Evolutionary conservation across 768 basidiomycete genomes (phyloP), one percentile per base, ranked within the genome.

Genomic region (Boletus eberwhitei): DNA sequence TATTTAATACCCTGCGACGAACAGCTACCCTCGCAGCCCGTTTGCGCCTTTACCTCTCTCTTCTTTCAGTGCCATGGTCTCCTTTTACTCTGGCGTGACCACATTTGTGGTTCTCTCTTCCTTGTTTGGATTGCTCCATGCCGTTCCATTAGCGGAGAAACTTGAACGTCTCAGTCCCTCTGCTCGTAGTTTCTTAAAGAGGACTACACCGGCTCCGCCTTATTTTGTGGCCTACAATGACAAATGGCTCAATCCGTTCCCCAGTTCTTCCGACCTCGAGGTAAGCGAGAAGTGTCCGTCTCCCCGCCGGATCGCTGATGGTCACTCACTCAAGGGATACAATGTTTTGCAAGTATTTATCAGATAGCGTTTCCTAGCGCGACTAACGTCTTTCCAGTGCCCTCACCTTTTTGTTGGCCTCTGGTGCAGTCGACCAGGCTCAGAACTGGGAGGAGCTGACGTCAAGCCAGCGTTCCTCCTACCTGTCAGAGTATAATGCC

Each of bases 401-500:
- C 4, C 61, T 81, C 0, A 73, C 79, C 0, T 81, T 82, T 67
- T 58, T 77, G 52, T 59, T 77, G 11, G 57, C 64, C 8, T 64
- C 68, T 16, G 77, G 80, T 5, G 53, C 79, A 0, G 73, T 63
- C 44, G 79, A 80, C 57, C 64, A 80, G 65, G 80, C 79, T 5
- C 64, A 65, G 45, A 73, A 75, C 59, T 81, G 80, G 80, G 63
- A 73, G 12, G 58, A 53, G 22, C 65, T 80, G 6, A 66, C 73
- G 1, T 66, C 71, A 1, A 59, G 60, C 26, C 59, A 77, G 36
- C 76, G 78, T 21, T 56, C 73, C 6, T 40, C 72, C 7, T 74
- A 80, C 60, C 71, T 81, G 53, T 60, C 76, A 1, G 73, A 79
- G 53, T 85, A 85, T 52, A 67, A 67, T 16, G 74, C 75, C 0